Conservation (phyloP, 257 asterid species). For the Scutellaria baicalensis region DNA sequence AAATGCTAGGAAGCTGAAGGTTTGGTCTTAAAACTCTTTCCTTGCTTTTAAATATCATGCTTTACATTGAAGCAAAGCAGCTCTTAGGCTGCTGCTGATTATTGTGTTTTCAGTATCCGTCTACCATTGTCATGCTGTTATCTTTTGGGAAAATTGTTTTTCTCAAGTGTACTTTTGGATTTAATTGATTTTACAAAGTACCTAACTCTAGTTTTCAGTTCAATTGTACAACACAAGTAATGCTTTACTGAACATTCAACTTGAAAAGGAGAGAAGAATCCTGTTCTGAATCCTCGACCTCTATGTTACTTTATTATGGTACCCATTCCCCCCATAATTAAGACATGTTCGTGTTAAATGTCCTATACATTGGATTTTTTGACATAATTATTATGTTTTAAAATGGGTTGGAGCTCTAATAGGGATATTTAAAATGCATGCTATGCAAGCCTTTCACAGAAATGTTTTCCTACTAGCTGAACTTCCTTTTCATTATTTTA, state of each 20-base stretch:
- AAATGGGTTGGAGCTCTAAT: neutral
- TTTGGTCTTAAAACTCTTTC: conserved; percentile 10
- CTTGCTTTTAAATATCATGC: neutral
- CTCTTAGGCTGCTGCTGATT: neutral
- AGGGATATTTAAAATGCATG: neutral
- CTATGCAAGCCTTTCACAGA: neutral
- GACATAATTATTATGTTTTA: neutral
- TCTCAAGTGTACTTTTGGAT: neutral
- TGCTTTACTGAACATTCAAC: neutral
- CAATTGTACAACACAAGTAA: neutral
- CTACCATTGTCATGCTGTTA: neutral
- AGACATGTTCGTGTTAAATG: neutral
- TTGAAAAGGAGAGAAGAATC: neutral
- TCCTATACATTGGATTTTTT: neutral
- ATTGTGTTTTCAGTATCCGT: neutral
- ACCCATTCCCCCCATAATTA: neutral
- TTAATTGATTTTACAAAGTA: neutral
- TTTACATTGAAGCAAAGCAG: neutral
- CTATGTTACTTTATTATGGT: neutral
- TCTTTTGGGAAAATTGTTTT: neutral
- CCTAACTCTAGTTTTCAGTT: neutral
- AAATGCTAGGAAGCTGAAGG: conserved; percentile 86
- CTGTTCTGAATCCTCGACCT: neutral
- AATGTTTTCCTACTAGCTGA: conserved; percentile 10
- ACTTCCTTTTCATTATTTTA: conserved; percentile 1